Percentiles rank a stretch among this genome's conserved stretches.
phyloP scores from a whole-genome alignment of 108 stramenopile genomes.

The Conticribra weissflogii region DNA sequence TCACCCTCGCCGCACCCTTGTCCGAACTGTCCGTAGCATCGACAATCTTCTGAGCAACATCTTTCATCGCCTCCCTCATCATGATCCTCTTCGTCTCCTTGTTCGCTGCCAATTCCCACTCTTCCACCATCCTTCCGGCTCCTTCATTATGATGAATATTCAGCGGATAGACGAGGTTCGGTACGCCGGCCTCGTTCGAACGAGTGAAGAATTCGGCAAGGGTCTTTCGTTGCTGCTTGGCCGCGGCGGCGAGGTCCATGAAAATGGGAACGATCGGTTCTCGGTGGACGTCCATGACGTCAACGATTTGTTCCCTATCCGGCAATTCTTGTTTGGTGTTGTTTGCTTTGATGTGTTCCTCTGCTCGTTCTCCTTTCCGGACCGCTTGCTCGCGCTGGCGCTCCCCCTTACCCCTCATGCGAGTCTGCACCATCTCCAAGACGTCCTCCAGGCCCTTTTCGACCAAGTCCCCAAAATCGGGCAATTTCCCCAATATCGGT shows the following conservation, averaged over 20 bases:
- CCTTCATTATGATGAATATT: slow-evolving; percentile 61
- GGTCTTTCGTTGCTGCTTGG: slow-evolving; percentile 1
- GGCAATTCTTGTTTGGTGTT: not conserved
- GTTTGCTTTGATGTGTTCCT: not conserved
- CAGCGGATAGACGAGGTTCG: slow-evolving; percentile 65
- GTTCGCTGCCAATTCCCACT: slow-evolving; percentile 80
- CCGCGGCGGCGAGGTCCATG: slow-evolving; percentile 63
- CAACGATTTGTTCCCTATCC: slow-evolving; percentile 6
- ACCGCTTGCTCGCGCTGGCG: no score
- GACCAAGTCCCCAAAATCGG: slow-evolving; percentile 65
- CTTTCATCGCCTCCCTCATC: slow-evolving; percentile 59
- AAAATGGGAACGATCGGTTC: slow-evolving; percentile 66
- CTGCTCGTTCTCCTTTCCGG: slow-evolving; percentile 20
- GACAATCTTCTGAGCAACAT: slow-evolving; percentile 49
- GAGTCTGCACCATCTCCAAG: slow-evolving; percentile 49
- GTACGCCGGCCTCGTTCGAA: slow-evolving; percentile 55
- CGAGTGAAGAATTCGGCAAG: slow-evolving; percentile 31
- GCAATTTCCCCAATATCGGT: slow-evolving; percentile 61
- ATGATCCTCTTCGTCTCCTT: slow-evolving; percentile 76
- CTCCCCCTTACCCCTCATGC: slow-evolving; percentile 3
- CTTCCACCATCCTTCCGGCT: slow-evolving; percentile 82
- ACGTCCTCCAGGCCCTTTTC: slow-evolving; percentile 70
- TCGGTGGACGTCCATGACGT: slow-evolving; percentile 25
- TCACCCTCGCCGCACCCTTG: slow-evolving; percentile 52
- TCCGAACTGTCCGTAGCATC: slow-evolving; percentile 24